Conservation (phyloP, 257 asterid genomes). For the Fraxinus cuspidata region DNA sequence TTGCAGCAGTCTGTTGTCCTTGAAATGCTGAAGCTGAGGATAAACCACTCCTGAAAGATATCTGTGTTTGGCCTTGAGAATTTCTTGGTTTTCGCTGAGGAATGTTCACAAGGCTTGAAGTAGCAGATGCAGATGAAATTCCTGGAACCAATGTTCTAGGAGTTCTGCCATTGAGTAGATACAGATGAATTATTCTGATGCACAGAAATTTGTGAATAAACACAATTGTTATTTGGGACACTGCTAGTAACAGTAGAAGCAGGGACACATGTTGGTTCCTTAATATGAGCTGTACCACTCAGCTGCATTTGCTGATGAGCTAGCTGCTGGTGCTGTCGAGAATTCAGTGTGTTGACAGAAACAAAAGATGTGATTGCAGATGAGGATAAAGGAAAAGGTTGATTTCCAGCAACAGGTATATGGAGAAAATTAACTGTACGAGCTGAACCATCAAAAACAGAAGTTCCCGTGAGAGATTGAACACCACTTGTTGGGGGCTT, state of each 20-base stretch:
- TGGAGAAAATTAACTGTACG: conserved; percentile 30
- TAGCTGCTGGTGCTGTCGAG: conserved; percentile 33
- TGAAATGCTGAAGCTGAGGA: conserved; percentile 27
- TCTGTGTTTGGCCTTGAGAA: conserved; percentile 38
- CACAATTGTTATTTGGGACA: conserved; percentile 16
- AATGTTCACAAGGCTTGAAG: conserved; percentile 19
- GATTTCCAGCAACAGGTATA: conserved; percentile 27
- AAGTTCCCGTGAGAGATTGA: conserved; percentile 30
- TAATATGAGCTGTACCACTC: conserved; percentile 24
- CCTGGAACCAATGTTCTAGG: conserved; percentile 27
- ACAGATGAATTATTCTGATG: conserved; percentile 22
- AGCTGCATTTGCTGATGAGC: conserved; percentile 42
- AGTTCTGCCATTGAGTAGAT: conserved; percentile 30
- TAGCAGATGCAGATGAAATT: conserved; percentile 20
- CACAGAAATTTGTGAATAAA: conserved; percentile 14
- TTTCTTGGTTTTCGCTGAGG: conserved; percentile 32
- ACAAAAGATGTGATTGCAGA: conserved; percentile 13
- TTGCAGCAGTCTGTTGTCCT: conserved; percentile 31
- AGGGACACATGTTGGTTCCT: conserved; percentile 23
- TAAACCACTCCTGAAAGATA: conserved; percentile 29
- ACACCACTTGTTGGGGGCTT: conserved; percentile 14
- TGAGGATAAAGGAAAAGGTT: conserved; percentile 23
- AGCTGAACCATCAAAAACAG: conserved; percentile 35
- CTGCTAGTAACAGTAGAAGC: conserved; percentile 24
- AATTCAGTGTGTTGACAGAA: conserved; percentile 23